These are phyloP conservation scores for Akanthomyces uredinophilus DNA, from an alignment of 2,329 filamentous ascomycete genomes.

Conservation along the genomic window DNA sequence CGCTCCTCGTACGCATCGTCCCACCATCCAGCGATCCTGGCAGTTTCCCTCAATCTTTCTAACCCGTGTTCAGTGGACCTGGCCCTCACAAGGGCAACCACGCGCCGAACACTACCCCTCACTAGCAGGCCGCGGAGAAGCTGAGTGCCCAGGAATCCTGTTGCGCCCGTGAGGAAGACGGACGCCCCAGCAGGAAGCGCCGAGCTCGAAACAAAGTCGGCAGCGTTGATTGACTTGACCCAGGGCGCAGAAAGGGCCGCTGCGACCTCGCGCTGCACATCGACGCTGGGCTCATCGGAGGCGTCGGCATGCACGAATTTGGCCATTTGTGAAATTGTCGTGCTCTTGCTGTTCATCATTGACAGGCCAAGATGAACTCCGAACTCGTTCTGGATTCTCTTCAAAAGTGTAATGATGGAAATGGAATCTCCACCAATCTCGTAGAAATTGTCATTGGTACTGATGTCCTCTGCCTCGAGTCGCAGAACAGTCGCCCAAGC, in stretches of 20 bases:
- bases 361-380: slow-evolving; percentile 17
- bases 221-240: not conserved
- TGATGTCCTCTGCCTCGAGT: not conserved
- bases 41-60: slow-evolving; percentile 15
- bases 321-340: slow-evolving; percentile 18
- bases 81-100: slow-evolving; percentile 16
- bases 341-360: slow-evolving; percentile 20
- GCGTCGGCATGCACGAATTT: slow-evolving; percentile 8
- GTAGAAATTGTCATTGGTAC: slow-evolving; percentile 13
- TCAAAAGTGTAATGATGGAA: not conserved
- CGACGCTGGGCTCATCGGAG: not conserved
- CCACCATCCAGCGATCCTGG: slow-evolving; percentile 19
- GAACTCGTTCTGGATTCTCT: slow-evolving; percentile 15
- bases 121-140: slow-evolving; percentile 15
- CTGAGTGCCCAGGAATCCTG: slow-evolving; percentile 17
- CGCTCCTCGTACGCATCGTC: slow-evolving; percentile 25
- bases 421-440: slow-evolving; percentile 13
- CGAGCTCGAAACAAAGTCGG: not conserved
- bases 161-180: slow-evolving; percentile 17
- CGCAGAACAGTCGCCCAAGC: not conserved
- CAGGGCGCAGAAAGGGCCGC: not conserved
- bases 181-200: not conserved
- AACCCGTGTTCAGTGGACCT: slow-evolving; percentile 11
- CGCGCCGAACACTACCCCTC: not conserved
- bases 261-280: not conserved